These are phyloP conservation scores for Diophrys appendiculata DNA, from an alignment of 73 alveolate species.

Conservation along the genomic window DNA sequence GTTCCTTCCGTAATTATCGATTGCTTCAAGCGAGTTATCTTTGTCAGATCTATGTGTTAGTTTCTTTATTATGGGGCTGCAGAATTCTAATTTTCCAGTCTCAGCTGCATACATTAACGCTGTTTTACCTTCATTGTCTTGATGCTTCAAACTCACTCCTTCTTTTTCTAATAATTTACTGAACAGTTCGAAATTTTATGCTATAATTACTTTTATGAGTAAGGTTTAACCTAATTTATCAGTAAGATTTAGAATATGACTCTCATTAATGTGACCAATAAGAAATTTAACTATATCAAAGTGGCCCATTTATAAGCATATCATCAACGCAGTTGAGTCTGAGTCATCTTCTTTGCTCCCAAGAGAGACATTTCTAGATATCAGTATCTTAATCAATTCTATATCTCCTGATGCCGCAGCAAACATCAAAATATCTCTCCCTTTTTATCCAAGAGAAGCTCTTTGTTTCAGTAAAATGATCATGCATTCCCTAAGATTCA, in stretches of 20 bases:
- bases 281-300: background rate
- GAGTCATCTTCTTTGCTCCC: background rate
- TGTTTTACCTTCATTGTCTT: constrained; percentile 2
- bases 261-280: constrained; percentile 3
- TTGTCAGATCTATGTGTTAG: no score
- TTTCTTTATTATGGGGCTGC: background rate
- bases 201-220: background rate
- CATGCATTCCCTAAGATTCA: background rate
- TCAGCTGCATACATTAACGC: constrained; percentile 12
- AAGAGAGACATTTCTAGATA: background rate
- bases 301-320: background rate
- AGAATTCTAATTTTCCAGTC: background rate
- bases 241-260: background rate
- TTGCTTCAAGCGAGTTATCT: background rate
- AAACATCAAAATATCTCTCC: background rate
- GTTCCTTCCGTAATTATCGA: background rate
- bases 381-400: background rate
- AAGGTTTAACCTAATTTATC: background rate
- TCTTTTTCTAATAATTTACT: background rate
- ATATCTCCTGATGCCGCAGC: constrained; percentile 7
- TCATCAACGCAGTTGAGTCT: constrained; percentile 4
- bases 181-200: background rate
- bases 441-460: constrained; percentile 5
- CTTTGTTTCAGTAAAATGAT: background rate
- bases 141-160: background rate